Percentiles rank a stretch among this genome's conserved stretches.
phyloP scores from a whole-genome alignment of 805 yeast genomes.

The Myxozyma neotropica region DNA sequence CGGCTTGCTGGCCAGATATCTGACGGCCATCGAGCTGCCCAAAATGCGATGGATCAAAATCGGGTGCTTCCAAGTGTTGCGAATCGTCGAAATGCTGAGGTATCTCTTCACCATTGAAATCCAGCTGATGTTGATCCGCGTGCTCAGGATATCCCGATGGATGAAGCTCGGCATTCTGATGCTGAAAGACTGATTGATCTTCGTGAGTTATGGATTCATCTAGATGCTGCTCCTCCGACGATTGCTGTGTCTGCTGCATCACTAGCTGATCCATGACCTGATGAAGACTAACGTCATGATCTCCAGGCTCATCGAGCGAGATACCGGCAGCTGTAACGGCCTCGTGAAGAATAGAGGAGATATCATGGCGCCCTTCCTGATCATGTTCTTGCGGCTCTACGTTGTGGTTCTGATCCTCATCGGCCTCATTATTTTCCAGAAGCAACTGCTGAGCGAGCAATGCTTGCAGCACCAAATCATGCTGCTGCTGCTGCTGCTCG shows the following conservation, averaged over 20 bases:
- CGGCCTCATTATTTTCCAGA: neutral
- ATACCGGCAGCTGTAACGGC: slow-evolving; percentile 9
- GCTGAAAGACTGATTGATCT: neutral
- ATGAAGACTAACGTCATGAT: neutral
- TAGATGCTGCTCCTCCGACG: neutral
- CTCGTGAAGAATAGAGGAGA: slow-evolving; percentile 4
- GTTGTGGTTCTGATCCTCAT: neutral
- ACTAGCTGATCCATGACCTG: slow-evolving; percentile 2
- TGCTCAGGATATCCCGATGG: neutral
- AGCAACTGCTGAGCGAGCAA: neutral
- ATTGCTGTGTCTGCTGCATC: neutral
- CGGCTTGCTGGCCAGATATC: neutral
- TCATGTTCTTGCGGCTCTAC: neutral
- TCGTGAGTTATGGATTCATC: neutral
- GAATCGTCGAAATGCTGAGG: neutral
- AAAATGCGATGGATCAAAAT: neutral
- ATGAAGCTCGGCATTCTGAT: neutral
- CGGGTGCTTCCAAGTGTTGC: neutral
- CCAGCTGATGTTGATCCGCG: neutral
- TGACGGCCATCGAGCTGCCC: slow-evolving; percentile 4
- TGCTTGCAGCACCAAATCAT: neutral
- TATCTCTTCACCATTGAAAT: neutral
- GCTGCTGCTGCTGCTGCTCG: neutral
- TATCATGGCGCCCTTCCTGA: neutral
- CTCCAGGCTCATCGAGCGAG: neutral